These are phyloP conservation scores for Patellifolia procumbens DNA, from an alignment of 179 eudicot species.

Conservation along the genomic window DNA sequence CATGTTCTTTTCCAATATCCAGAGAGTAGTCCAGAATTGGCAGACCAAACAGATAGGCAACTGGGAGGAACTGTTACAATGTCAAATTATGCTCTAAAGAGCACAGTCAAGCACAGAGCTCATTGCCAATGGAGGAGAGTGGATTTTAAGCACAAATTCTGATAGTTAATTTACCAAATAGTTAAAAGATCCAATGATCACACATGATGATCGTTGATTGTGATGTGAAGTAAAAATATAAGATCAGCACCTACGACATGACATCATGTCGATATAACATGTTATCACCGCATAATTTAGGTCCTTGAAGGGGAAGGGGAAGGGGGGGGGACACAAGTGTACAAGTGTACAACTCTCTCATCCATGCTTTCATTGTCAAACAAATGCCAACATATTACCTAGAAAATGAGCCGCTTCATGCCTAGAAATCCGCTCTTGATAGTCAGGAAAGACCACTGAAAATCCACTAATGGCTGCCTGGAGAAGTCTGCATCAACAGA, in stretches of 20 bases:
- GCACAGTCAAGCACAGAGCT: not conserved
- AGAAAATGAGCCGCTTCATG: constrained; percentile 98
- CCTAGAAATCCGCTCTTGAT: constrained; percentile 84
- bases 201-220: not conserved
- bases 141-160: not conserved
- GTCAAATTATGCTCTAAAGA: not conserved
- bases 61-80: constrained; percentile 37
- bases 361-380: too few relatives aligned
- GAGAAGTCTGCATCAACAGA: constrained; percentile 64
- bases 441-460: constrained; percentile 80
- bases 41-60: constrained; percentile 86
- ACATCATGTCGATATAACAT: not conserved
- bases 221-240: not conserved
- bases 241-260: not conserved
- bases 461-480: constrained; percentile 90
- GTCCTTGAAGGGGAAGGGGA: too few relatives aligned
- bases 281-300: not conserved
- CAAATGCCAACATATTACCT: constrained; percentile 46
- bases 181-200: too few relatives aligned
- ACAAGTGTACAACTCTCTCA: too few relatives aligned
- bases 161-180: too few relatives aligned
- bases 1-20: constrained; percentile 95
- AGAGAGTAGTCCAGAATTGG: constrained; percentile 86
- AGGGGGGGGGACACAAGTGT: too few relatives aligned
- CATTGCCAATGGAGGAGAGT: not conserved